Evolutionary conservation across 345 rosid genomes (phyloP), one percentile per base, ranked within the genome.

Genomic region (Pelargonium nanum): DNA sequence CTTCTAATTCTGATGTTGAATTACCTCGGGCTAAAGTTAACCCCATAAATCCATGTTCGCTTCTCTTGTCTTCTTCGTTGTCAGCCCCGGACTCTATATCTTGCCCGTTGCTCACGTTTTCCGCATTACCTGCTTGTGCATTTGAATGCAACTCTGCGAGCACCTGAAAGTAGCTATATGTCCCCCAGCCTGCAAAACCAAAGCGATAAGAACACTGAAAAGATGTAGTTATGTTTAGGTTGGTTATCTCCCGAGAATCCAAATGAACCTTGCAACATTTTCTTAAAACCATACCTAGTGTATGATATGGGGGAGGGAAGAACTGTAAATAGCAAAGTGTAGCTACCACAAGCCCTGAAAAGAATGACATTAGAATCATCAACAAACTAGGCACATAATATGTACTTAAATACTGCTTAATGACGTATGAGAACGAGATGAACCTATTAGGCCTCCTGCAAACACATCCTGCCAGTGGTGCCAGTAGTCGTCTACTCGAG

Each of bases 391-490:
- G 48, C 48, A 5, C 40, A 30, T 1, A 40, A 40, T 17, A 40
- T 2, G 15, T 40, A 12, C 9, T 40, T 40, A 40, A 40, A 17
- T 15, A 40, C 48, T 12, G 16, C 13, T 17, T 9, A 40, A 40
- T 40, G 48, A 40, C 15, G 15, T 0, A 40, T 12, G 48, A 3
- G 48, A 40, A 12, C 9, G 16, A 40, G 16, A 12, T 12, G 10
- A 40, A 76, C 80, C 80, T 67, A 77, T 53, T 51, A 75, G 69
- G 30, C 70, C 80, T 56, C 80, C 76, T 0, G 80, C 75, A 64
- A 79, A 75, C 57, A 79, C 80, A 67, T 79, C 83, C 63, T 65
- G 75, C 80, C 72, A 66, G 50, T 79, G 78, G 61, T 79, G 83
- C 76, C 80, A 70, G 26, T 79, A 71, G 75, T 79, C 83, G 26